phyloP scores from a whole-genome alignment of 2,329 filamentous ascomycete genomes.

The Drechslerella stenobrocha region DNA sequence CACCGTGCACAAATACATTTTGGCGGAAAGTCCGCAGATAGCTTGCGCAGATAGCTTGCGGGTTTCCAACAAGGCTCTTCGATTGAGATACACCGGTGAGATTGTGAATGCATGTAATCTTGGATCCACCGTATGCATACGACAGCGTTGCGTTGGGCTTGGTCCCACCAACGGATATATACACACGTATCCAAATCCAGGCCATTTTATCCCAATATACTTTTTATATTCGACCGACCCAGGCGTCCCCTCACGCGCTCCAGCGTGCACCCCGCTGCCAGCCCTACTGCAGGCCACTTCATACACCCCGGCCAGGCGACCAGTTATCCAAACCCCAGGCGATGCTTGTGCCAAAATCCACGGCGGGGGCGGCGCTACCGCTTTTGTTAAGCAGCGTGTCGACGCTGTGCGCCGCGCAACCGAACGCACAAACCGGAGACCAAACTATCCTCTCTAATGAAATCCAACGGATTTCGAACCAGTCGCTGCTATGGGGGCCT shows the following conservation, averaged over 20 bases:
- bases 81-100: too few species aligned
- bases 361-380: constrained; percentile 6
- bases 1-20: too few species aligned
- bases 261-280: not conserved
- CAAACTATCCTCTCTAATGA: constrained; percentile 30
- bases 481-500: constrained; percentile 91
- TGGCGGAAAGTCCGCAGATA: too few species aligned
- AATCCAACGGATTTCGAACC: constrained; percentile 60
- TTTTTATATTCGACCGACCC: not conserved
- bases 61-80: too few species aligned
- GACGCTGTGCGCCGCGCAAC: constrained; percentile 6
- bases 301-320: not conserved
- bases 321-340: not conserved
- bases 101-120: too few species aligned
- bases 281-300: not conserved
- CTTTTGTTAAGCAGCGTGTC: not conserved
- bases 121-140: not conserved
- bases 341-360: constrained; percentile 16
- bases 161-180: not conserved
- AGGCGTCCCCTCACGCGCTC: not conserved
- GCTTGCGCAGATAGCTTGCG: too few species aligned
- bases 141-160: constrained; percentile 19
- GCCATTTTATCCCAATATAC: not conserved
- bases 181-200: constrained; percentile 4
- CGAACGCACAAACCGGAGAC: constrained; percentile 15